Evolutionary conservation across 805 yeast genomes (phyloP).

Genomic region (Lipomyces orientalis): DNA sequence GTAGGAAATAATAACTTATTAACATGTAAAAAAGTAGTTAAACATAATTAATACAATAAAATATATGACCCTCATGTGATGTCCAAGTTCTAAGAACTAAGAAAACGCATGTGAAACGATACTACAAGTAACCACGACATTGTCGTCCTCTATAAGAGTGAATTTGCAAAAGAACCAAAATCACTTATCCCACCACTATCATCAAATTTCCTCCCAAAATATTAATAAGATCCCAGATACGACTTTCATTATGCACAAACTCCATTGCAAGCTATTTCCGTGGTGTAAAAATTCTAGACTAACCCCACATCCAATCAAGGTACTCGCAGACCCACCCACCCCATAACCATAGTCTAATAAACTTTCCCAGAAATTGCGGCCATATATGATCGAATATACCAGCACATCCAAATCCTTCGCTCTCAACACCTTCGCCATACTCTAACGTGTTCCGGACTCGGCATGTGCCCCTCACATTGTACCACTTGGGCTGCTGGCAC

Average conservation of each 20-base stretch:
- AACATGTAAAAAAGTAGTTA: too few species aligned
- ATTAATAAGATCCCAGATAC: background rate
- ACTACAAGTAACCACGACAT: too few species aligned
- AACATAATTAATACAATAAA: too few species aligned
- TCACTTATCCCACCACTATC: too few species aligned
- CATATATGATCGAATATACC: slow-evolving; percentile 58
- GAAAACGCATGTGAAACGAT: too few species aligned
- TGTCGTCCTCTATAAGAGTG: too few species aligned
- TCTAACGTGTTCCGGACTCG: slow-evolving; percentile 73
- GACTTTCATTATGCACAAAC: background rate
- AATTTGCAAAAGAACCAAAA: too few species aligned
- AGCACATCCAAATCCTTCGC: slow-evolving; percentile 86
- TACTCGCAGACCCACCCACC: slow-evolving; percentile 45
- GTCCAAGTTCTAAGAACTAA: too few species aligned
- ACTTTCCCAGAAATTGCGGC: slow-evolving; percentile 57
- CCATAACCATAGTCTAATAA: slow-evolving; percentile 47
- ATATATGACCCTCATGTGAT: too few species aligned
- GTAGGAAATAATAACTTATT: too few species aligned
- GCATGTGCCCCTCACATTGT: slow-evolving; percentile 87
- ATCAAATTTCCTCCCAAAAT: background rate
- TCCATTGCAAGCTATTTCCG: background rate
- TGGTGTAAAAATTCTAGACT: background rate
- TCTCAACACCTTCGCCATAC: slow-evolving; percentile 87
- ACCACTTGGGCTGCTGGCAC: slow-evolving; percentile 89
- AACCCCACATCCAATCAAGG: slow-evolving; percentile 43